phyloP scores from a whole-genome alignment of 805 yeast genomes.

The Wickerhamomyces canadensis region DNA sequence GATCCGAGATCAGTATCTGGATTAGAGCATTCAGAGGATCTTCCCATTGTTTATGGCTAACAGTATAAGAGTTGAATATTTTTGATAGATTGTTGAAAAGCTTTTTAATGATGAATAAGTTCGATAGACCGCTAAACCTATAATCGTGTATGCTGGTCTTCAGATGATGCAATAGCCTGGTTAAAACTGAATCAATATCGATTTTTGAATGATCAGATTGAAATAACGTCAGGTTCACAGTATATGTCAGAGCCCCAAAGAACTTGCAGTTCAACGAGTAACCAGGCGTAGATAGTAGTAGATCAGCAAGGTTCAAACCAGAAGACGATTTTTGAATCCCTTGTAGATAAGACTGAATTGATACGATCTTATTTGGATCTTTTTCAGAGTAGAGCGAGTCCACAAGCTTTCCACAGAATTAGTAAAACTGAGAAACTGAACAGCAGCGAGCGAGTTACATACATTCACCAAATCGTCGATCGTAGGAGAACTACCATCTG shows the following conservation, averaged over 20 bases:
- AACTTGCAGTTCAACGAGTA: constrained; percentile 49
- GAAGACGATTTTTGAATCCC: constrained; percentile 46
- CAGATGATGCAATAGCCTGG: constrained; percentile 14
- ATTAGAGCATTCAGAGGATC: constrained; percentile 33
- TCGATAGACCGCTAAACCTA: constrained; percentile 7
- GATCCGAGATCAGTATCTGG: constrained; percentile 11
- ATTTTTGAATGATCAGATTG: constrained; percentile 12
- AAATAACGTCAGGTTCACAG: constrained; percentile 47
- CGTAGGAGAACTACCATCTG: background rate
- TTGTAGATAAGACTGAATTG: constrained; percentile 53
- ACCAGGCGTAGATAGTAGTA: constrained; percentile 35
- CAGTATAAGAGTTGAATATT: constrained; percentile 29
- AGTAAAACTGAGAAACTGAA: no score
- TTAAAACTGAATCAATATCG: constrained; percentile 10
- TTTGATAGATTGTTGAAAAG: constrained; percentile 50
- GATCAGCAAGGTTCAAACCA: constrained; percentile 55
- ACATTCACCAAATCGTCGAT: background rate
- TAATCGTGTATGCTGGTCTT: constrained; percentile 5
- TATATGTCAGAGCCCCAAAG: constrained; percentile 77
- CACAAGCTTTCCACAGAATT: constrained; percentile 17
- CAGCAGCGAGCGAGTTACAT: background rate
- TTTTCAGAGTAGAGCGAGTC: constrained; percentile 19
- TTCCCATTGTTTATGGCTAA: constrained; percentile 33
- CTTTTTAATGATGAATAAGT: constrained; percentile 48
- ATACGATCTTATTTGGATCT: constrained; percentile 30